phyloP scores from a whole-genome alignment of 2,329 filamentous ascomycete species.

The Colletotrichum orchidophilum region DNA sequence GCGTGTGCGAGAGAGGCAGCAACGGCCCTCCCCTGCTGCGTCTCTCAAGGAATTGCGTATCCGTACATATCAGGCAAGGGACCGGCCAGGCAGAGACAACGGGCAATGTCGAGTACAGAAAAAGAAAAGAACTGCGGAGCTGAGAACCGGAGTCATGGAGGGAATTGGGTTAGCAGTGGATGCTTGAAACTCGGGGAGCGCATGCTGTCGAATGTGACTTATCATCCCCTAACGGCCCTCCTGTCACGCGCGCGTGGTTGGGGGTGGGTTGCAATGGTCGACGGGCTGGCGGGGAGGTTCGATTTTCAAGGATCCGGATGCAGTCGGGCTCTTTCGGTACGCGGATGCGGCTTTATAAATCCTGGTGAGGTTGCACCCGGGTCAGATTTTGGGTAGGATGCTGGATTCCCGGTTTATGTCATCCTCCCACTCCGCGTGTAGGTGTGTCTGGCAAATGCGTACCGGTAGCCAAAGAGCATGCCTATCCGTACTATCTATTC shows the following conservation, averaged over 20 bases:
- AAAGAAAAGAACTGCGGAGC: constrained; percentile 28
- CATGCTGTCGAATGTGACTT: constrained; percentile 25
- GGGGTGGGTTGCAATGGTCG: constrained; percentile 5
- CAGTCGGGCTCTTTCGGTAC: neutral
- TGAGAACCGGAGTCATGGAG: constrained; percentile 9
- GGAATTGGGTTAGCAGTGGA: constrained; percentile 4
- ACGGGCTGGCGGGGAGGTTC: constrained; percentile 1
- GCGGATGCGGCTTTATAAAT: neutral
- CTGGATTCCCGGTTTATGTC: constrained; percentile 4
- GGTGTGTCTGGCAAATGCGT: neutral
- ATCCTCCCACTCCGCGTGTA: constrained; percentile 4
- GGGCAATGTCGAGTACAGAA: constrained; percentile 2
- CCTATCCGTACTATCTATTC: no score
- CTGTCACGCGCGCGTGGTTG: constrained; percentile 28
- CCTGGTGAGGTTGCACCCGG: neutral
- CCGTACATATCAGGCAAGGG: constrained; percentile 16
- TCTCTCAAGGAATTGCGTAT: constrained; percentile 19
- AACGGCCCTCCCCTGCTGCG: constrained; percentile 4
- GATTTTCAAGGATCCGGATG: constrained; percentile 4
- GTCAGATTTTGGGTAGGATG: constrained; percentile 1
- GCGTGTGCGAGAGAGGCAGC: neutral
- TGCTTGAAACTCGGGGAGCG: constrained; percentile 19
- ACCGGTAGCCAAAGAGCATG: neutral
- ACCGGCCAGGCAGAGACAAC: neutral
- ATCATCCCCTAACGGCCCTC: constrained; percentile 11